Percentiles rank a stretch among this genome's conserved stretches.
These are phyloP conservation scores for Starmerella sirachaensis DNA, from an alignment of 805 yeast species.

Conservation along the genomic window DNA sequence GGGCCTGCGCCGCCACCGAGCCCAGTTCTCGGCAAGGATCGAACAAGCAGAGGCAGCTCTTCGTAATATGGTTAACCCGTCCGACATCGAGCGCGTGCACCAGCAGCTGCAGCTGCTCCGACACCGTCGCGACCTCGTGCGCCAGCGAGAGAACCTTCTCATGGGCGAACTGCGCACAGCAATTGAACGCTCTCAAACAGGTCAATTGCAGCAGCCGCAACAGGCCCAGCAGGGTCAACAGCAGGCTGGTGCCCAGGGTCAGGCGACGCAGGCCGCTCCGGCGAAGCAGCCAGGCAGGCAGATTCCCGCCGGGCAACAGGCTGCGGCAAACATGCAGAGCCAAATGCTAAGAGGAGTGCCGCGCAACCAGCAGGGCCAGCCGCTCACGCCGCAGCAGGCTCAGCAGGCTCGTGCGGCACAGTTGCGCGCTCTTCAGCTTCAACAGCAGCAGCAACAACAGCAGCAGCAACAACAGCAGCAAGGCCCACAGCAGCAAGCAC, in stretches of 20 bases:
- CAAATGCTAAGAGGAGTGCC: slow-evolving; percentile 17
- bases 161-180: slow-evolving; percentile 15
- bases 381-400: slow-evolving; percentile 9
- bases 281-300: slow-evolving; percentile 11
- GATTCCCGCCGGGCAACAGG: slow-evolving; percentile 19
- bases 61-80: slow-evolving; percentile 10
- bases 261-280: slow-evolving; percentile 11
- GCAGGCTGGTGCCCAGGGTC: slow-evolving; percentile 2
- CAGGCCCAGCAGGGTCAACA: slow-evolving; percentile 3
- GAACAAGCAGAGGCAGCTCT: slow-evolving; percentile 15
- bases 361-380: slow-evolving; percentile 17
- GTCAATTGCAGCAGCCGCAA: slow-evolving; percentile 12
- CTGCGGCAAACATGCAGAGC: slow-evolving; percentile 13
- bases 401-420: slow-evolving; percentile 16
- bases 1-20: slow-evolving; percentile 16
- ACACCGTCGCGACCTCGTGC: slow-evolving; percentile 15
- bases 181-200: slow-evolving; percentile 10
- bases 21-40: slow-evolving; percentile 12
- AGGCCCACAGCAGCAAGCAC: not conserved
- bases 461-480: slow-evolving; percentile 3
- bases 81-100: slow-evolving; percentile 16
- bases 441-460: slow-evolving; percentile 1
- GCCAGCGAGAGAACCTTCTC: slow-evolving; percentile 19
- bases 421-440: slow-evolving; percentile 11
- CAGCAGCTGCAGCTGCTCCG: slow-evolving; percentile 14